A percentile compares a stretch with the other conserved stretches of the same genome.
Conservation (phyloP, 192 early-diverging fungal species). For the Gigaspora rosea region DNA sequence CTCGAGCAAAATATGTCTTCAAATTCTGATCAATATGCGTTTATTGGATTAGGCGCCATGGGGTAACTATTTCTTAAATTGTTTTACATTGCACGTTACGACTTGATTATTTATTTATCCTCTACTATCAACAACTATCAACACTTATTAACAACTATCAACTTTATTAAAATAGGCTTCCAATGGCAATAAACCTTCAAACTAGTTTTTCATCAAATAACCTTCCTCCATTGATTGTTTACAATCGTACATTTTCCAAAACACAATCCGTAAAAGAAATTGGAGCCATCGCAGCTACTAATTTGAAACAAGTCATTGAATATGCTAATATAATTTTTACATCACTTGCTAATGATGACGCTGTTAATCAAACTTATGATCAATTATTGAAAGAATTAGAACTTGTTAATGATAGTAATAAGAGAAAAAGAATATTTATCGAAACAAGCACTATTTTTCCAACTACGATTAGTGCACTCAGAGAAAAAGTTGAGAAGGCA, state of each 20-base stretch:
- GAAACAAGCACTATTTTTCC: slow-evolving; percentile 65
- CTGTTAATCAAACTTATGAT: slow-evolving; percentile 48
- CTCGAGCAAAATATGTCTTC: not conserved
- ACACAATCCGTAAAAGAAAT: slow-evolving; percentile 39
- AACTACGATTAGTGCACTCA: slow-evolving; percentile 35
- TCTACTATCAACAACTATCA: not conserved
- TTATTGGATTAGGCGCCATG: slow-evolving; percentile 8
- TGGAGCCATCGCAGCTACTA: slow-evolving; percentile 44
- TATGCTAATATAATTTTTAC: slow-evolving; percentile 61
- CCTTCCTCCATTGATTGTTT: slow-evolving; percentile 50
- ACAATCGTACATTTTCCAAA: slow-evolving; percentile 63
- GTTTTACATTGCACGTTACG: too few relatives aligned
- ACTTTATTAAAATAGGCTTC: slow-evolving; percentile 39
- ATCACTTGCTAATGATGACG: slow-evolving; percentile 61
- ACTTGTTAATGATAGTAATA: not conserved
- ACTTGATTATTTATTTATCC: not conserved
- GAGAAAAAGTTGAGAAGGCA: slow-evolving; percentile 29
- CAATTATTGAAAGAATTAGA: slow-evolving; percentile 41
- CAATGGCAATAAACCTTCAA: slow-evolving; percentile 66
- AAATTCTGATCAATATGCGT: not conserved
- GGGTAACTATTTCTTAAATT: not conserved
- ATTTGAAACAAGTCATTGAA: slow-evolving; percentile 43
- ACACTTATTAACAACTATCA: slow-evolving; percentile 28
- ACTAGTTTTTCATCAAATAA: slow-evolving; percentile 39
- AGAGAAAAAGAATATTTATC: slow-evolving; percentile 50